phyloP scores from a whole-genome alignment of 345 rosid species.

The Aquilaria malaccensis region DNA sequence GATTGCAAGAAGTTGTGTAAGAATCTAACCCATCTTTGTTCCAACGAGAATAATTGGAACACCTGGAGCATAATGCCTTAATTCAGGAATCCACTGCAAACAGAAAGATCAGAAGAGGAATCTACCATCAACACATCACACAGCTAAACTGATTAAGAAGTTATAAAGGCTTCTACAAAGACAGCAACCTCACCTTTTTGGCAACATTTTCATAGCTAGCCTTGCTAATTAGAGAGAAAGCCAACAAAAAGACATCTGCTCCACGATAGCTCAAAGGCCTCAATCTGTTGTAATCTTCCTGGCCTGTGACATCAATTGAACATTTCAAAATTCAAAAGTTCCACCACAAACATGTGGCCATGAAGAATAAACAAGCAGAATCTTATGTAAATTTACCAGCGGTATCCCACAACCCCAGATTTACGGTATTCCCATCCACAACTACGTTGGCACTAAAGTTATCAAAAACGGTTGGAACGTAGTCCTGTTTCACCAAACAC shows the following conservation, averaged over 20 bases:
- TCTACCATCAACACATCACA: conserved; percentile 16
- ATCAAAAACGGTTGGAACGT: conserved; percentile 94
- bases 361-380: neutral
- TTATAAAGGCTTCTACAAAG: neutral
- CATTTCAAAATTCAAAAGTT: conserved; percentile 5
- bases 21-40: conserved; percentile 66
- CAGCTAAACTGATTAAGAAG: neutral
- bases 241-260: conserved; percentile 84
- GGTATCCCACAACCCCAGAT: conserved; percentile 97
- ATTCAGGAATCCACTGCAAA: conserved; percentile 91
- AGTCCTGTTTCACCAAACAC: conserved; percentile 50
- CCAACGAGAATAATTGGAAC: conserved; percentile 85
- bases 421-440: conserved; percentile 86
- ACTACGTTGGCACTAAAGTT: conserved; percentile 98
- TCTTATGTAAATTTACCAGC: conserved; percentile 46
- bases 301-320: conserved; percentile 45
- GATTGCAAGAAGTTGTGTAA: conserved; percentile 4
- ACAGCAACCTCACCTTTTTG: conserved; percentile 46
- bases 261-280: conserved; percentile 94
- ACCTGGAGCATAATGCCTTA: conserved; percentile 86
- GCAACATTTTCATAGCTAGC: conserved; percentile 90
- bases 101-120: conserved; percentile 14
- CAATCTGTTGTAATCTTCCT: conserved; percentile 87
- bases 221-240: conserved; percentile 89
- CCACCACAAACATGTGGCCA: neutral